Conservation (phyloP, 768 basidiomycete genomes). For the Candolleomyces eurysporus region DNA sequence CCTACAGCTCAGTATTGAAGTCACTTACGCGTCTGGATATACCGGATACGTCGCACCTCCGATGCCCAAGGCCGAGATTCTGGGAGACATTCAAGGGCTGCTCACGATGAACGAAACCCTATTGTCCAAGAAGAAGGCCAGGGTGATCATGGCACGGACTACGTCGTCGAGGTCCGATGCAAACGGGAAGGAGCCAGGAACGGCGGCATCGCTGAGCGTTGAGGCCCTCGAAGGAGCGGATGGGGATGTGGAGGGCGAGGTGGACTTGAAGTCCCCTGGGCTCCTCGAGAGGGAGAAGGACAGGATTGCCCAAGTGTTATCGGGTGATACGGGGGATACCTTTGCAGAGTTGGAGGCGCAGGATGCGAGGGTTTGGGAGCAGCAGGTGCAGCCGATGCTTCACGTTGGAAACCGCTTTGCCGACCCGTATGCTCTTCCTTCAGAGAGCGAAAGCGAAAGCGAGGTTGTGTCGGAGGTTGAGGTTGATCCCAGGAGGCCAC, state of each 20-base stretch:
- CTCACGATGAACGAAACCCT: conserved; percentile 51
- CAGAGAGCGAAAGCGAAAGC: conserved; percentile 11
- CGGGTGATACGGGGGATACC: neutral
- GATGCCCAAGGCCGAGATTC: conserved; percentile 69
- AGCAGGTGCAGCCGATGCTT: neutral
- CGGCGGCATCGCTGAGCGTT: neutral
- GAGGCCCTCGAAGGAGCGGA: neutral
- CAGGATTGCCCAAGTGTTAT: neutral
- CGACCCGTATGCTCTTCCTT: conserved; percentile 8
- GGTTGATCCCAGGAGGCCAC: no score
- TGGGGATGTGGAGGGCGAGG: neutral
- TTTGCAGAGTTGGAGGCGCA: neutral
- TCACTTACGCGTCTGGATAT: conserved; percentile 53
- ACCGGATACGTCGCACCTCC: conserved; percentile 60
- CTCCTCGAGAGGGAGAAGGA: conserved; percentile 1
- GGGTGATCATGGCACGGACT: conserved; percentile 44
- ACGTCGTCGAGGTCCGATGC: conserved; percentile 9
- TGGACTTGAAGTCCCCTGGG: neutral
- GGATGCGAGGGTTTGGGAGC: neutral
- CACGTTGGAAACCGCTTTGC: neutral
- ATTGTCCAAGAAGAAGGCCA: conserved; percentile 32
- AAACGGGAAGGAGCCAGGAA: neutral
- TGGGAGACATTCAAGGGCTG: conserved; percentile 63
- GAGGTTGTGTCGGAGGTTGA: neutral
- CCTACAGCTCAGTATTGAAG: conserved; percentile 55